Base-by-base conservation (phyloP, 192 early-diverging fungal genomes). In the Funneliformis geosporum region DNA sequence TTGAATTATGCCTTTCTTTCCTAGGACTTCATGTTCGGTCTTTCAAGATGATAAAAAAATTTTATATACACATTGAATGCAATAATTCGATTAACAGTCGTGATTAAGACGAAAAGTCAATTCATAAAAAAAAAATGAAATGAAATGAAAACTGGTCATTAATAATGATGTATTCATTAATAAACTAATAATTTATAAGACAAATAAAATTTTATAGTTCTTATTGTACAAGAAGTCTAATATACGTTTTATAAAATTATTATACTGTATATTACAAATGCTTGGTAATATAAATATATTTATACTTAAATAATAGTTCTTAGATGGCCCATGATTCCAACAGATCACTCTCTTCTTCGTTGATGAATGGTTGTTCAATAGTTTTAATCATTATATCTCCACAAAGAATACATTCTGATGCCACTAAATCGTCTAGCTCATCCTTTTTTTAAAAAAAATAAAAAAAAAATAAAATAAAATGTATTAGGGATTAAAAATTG, bases 321-420 rank as follows among this genome's bases (percentile, higher is more conserved):
- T 88, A 92, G 18, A 94, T 89, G 8, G 86, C 87, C 94, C 94
- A 95, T 10, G 87, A 85, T 65, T 87, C 79, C 21, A 89, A 84
- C 0, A 83, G 76, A 10, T 87, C 87, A 14, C 79, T 75, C 79
- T 91, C 86, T 38, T 92, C 90, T 59, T 79, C 80, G 44, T 84
- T 83, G 25, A 96, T 83, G 81, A 99, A 97, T 14, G 94, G 93
- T 72, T 91, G 86, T 59, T 94, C 94, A 39, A 98, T 92, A 11
- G 92, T 91, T 75, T 92, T 93, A 78, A 99, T 97, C 93, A 98
- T 98, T 25, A 93, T 82, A 78, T 99, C 98, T 14, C 97, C 96
- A 66, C 98, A 99, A n/a, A 98, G 82, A 25, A 94, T 85, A 85
- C 98, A 99, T 83, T 99, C 97, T 21, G 88, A 84, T 12, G 84